A percentile compares a stretch with the other conserved stretches of the same genome.
Conservation (phyloP, 2,329 filamentous ascomycete genomes). For the Cladosporium cucumerinum region DNA sequence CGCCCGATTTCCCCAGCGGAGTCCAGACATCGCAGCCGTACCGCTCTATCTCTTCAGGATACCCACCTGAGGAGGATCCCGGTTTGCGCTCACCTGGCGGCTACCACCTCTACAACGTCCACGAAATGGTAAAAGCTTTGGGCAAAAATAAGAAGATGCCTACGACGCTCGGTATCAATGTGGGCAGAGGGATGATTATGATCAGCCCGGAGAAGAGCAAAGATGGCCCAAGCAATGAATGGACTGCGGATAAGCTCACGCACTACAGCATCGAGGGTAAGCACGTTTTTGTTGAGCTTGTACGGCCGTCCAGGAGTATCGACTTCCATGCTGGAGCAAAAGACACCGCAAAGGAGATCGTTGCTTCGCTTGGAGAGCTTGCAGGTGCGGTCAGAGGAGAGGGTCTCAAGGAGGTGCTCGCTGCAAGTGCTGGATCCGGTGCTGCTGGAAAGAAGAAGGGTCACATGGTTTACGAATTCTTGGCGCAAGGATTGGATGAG, state of each 20-base stretch:
- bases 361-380: conserved; percentile 80
- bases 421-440: conserved; percentile 65
- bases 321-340: conserved; percentile 98
- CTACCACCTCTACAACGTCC: conserved; percentile 94
- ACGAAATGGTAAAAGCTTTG: conserved; percentile 95
- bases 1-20: conserved; percentile 37
- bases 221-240: conserved; percentile 84
- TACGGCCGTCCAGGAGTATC: conserved; percentile 87
- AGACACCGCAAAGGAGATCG: conserved; percentile 93
- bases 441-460: conserved; percentile 66
- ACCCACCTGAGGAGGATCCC: conserved; percentile 17
- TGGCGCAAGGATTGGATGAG: conserved; percentile 94
- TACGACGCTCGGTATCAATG: conserved; percentile 91
- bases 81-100: conserved; percentile 61
- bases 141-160: conserved; percentile 98
- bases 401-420: conserved; percentile 78
- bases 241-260: conserved; percentile 92
- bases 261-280: conserved; percentile 98
- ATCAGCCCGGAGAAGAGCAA: conserved; percentile 81
- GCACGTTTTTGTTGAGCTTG: conserved; percentile 91
- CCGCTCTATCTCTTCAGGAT: conserved; percentile 38
- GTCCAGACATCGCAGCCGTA: conserved; percentile 55
- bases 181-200: conserved; percentile 81
- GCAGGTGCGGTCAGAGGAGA: conserved; percentile 82
- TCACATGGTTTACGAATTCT: conserved; percentile 88